Conservation (phyloP, 257 asterid species). For the Ballota nigra region DNA sequence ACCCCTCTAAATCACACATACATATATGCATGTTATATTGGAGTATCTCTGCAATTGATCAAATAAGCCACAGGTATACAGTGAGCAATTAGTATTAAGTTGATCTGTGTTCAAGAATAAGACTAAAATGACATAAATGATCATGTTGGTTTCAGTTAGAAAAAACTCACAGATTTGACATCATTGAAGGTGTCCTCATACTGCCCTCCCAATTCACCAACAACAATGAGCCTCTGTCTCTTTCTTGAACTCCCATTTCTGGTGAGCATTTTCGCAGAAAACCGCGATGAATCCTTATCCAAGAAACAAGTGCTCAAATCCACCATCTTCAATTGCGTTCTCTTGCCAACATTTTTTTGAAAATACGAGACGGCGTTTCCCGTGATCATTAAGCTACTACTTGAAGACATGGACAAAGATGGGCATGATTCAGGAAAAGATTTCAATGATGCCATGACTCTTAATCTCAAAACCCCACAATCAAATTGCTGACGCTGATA, state of each 20-base stretch:
- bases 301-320: conserved; percentile 40
- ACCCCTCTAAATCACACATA: neutral
- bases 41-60: neutral
- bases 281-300: conserved; percentile 33
- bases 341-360: conserved; percentile 15
- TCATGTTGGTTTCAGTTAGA: neutral
- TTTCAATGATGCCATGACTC: conserved; percentile 38
- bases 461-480: neutral
- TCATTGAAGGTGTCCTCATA: conserved; percentile 62
- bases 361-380: conserved; percentile 18
- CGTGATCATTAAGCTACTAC: conserved; percentile 19
- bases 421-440: conserved; percentile 36
- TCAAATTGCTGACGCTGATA: too few relatives aligned
- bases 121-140: neutral
- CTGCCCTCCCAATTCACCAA: conserved; percentile 56
- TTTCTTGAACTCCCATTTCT: conserved; percentile 25
- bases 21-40: neutral
- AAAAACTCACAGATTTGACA: conserved; percentile 45
- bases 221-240: conserved; percentile 38
- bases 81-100: neutral
- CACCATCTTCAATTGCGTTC: conserved; percentile 27
- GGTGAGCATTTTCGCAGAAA: conserved; percentile 24
- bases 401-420: conserved; percentile 39
- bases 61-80: too few relatives aligned
- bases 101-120: too few relatives aligned